A percentile compares a stretch with the other conserved stretches of the same genome.
These are phyloP conservation scores for Solanum ossicruentum DNA, from an alignment of 257 asterid genomes.

Conservation along the genomic window DNA sequence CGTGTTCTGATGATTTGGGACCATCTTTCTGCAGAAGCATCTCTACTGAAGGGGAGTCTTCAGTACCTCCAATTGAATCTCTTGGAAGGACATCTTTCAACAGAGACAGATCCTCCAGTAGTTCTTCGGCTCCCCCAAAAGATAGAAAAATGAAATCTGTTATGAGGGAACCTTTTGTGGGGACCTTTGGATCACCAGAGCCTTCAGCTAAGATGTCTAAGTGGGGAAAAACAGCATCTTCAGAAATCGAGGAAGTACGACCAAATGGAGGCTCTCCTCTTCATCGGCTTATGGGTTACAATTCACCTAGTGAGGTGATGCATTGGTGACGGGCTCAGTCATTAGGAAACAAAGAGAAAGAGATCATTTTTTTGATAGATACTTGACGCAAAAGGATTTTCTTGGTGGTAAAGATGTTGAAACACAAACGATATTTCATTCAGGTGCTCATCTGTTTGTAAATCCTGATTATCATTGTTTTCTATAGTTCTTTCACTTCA, in stretches of 20 bases:
- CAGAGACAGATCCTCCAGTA: slow-evolving; percentile 18
- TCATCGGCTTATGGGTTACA: slow-evolving; percentile 85
- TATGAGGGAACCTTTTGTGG: slow-evolving; percentile 2
- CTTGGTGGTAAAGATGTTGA: not conserved
- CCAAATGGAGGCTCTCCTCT: slow-evolving; percentile 41
- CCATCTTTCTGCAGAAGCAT: slow-evolving; percentile 33
- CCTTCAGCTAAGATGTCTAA: slow-evolving; percentile 20
- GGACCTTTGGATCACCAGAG: slow-evolving; percentile 19
- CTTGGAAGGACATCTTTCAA: slow-evolving; percentile 12
- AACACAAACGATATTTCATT: not conserved
- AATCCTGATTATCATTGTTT: not conserved
- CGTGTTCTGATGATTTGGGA: slow-evolving; percentile 40
- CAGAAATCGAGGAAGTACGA: slow-evolving; percentile 43
- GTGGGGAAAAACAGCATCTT: slow-evolving; percentile 14
- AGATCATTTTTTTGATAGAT: not conserved
- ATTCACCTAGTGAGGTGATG: slow-evolving; percentile 49
- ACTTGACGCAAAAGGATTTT: not conserved
- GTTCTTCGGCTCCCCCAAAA: slow-evolving; percentile 10
- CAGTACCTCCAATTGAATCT: slow-evolving; percentile 11
- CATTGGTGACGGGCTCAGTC: not conserved
- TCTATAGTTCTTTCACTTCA: not conserved
- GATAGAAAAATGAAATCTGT: slow-evolving; percentile 50
- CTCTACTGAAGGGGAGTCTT: slow-evolving; percentile 41
- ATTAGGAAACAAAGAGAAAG: not conserved
- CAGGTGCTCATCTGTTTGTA: not conserved